These are phyloP conservation scores for Penicillium sp. DNA, from an alignment of 2,329 filamentous ascomycete genomes.

Conservation along the genomic window DNA sequence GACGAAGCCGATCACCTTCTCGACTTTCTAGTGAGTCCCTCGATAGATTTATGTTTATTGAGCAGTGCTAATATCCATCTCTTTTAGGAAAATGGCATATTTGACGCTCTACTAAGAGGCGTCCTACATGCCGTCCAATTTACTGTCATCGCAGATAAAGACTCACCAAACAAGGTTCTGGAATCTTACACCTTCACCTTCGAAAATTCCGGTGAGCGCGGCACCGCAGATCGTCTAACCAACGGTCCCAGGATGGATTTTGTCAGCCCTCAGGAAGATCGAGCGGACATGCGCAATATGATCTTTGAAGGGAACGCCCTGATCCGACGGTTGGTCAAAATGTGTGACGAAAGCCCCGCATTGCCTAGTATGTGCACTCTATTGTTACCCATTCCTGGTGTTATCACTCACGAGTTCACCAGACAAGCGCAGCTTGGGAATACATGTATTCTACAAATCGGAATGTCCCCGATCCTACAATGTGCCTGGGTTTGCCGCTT, in stretches of 20 bases:
- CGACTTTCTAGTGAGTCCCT: background rate
- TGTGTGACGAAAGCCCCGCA: background rate
- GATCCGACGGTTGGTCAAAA: background rate
- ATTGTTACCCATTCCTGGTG: too few relatives aligned
- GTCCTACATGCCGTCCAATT: background rate
- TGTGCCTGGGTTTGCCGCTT: background rate
- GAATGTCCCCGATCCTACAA: background rate
- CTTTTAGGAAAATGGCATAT: background rate
- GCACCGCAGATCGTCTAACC: background rate
- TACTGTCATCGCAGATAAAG: background rate
- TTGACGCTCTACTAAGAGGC: background rate
- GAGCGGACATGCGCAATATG: background rate
- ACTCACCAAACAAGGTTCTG: background rate
- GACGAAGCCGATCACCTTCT: background rate
- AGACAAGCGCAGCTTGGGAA: background rate
- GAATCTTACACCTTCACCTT: background rate
- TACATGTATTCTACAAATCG: background rate
- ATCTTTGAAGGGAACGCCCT: background rate
- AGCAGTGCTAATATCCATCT: background rate
- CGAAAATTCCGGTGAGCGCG: background rate
- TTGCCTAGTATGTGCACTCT: background rate
- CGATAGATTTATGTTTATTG: background rate
- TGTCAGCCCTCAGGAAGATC: background rate
- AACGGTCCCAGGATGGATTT: background rate
- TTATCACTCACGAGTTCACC: background rate